Base-by-base conservation (phyloP, 495 filamentous ascomycete species). In the Talaromyces stipitatus region DNA sequence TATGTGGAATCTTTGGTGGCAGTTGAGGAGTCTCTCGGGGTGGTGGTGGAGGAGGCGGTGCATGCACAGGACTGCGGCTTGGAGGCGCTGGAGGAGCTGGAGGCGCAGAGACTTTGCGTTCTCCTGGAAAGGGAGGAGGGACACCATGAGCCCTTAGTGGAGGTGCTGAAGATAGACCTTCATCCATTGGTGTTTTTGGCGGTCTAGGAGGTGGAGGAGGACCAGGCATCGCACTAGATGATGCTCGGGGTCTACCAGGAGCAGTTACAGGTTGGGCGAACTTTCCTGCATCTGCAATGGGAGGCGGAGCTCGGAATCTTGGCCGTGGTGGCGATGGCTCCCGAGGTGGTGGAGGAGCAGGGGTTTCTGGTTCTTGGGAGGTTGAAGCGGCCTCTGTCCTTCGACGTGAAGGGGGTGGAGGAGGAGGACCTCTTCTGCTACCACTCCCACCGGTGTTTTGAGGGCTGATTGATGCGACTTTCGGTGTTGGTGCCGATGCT, bases 231-330 rank as follows among this genome's bases (percentile, higher is more conserved):
- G 81, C 71, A 12, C 82, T 70, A 10, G 86, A 86, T 24, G 72
- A 58, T 38, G 87, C 82, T 56, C 85, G 76, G 36, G 78, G 75
- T 57, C 85, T 76, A 28, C 69, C 64, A 14, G 82, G 79, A 9
- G 77, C 73, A 6, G 75, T 64, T 29, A 78, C 78, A 18, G 76
- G 71, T 62, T 85, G 73, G 3, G 84, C 85, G 62, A 79, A 92
- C 68, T 88, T 92, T 4, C 92, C 92, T 38, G 92, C 92, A 67
- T 94, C 89, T 56, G 88, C 81, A 48, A 96, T 69, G 18, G 92
- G 89, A 59, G 91, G 92, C 18, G 92, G 91, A 22, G 89, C 92
- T 56, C 82, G 79, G 64, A 92, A 96, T 62, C 79, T 81, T 18
- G 67, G 62, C 22, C 70, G 65, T 7, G 75, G 74, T n/a, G 78